Evolutionary conservation across 306 rosid genomes (phyloP), one percentile per base, ranked within the genome.

Genomic region (Cicer yamashitae): DNA sequence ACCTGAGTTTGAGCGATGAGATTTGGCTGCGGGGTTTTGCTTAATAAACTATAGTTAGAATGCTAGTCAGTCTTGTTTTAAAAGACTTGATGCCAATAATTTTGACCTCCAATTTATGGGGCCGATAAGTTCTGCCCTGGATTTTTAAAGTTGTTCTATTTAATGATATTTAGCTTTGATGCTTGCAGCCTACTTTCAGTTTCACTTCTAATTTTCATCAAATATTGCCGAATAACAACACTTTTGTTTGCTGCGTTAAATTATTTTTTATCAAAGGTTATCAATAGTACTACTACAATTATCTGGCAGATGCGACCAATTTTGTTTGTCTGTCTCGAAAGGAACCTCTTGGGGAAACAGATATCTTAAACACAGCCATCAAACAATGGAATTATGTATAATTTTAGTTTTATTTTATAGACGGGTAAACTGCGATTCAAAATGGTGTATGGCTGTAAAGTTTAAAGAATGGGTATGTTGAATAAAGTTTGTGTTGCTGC

Each of bases 41-140:
- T 75, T 73, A 91, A 89, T 86, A 85, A 89, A 83, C 58, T 78
- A 37, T 61, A 34, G 77, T 71, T 84, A 67, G 87, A 71, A 67
- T 57, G 17, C 14, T 59, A 59, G 71, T 51, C 58, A 52, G 79
- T 82, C 79, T 77, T 82, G 70, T 79, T 66, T 63, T 53, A 51
- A 20, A 30, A 44, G 83, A 76, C 85, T 75, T 67, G 10, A 82
- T 77, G 30, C 41, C 66, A 91, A 85, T 89, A 84, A 73, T 82
- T 46, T 82, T 56, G 77, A 73, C 70, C 88, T 82, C 39, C 89
- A 79, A 83, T 79, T 82, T 58, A 12, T 74, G 47, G 86, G 82
- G 88, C 81, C 61, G 60, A 54, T 30, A 81, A 56, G 50, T 66
- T 40, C 57, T 75, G 67, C 72, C 65, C 84, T 77, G 71, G 50